Conservation (phyloP, 495 filamentous ascomycete species). For the Sphaerosporella brunnea region DNA sequence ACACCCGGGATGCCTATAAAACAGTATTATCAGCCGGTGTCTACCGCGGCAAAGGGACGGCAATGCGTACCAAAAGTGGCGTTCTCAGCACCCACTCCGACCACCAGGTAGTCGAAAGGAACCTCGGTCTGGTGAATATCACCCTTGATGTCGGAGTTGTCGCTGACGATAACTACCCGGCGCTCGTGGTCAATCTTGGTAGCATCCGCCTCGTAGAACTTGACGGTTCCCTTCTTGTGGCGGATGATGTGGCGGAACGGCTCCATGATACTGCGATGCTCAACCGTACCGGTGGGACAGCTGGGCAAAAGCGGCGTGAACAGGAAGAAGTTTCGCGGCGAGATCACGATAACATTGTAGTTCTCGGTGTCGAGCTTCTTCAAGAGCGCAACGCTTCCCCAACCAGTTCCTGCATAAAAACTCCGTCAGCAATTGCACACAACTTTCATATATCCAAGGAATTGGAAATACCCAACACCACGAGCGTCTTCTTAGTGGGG, state of each 20-base stretch:
- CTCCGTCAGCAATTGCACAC: background rate
- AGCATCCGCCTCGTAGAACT: conserved; percentile 95
- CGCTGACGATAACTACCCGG: conserved; percentile 71
- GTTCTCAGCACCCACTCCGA: conserved; percentile 94
- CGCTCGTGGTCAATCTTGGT: conserved; percentile 89
- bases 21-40: conserved; percentile 7
- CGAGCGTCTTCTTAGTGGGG: conserved; percentile 87
- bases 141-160: conserved; percentile 86
- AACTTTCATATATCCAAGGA: background rate
- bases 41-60: conserved; percentile 1
- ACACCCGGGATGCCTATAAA: conserved; percentile 71
- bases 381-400: conserved; percentile 88
- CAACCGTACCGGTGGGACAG: conserved; percentile 90
- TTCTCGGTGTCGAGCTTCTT: conserved; percentile 97
- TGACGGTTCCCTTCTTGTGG: conserved; percentile 76
- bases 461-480: conserved; percentile 59
- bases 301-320: conserved; percentile 95
- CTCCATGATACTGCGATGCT: conserved; percentile 99
- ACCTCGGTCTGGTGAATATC: conserved; percentile 69
- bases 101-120: conserved; percentile 93
- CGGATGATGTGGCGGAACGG: conserved; percentile 86
- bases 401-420: conserved; percentile 50
- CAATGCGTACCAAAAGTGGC: conserved; percentile 68
- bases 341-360: conserved; percentile 95
- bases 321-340: conserved; percentile 97